A percentile compares a stretch with the other conserved stretches of the same genome.
phyloP scores from a whole-genome alignment of 768 basidiomycete species.

The Strobilomyces echinocephalus region DNA sequence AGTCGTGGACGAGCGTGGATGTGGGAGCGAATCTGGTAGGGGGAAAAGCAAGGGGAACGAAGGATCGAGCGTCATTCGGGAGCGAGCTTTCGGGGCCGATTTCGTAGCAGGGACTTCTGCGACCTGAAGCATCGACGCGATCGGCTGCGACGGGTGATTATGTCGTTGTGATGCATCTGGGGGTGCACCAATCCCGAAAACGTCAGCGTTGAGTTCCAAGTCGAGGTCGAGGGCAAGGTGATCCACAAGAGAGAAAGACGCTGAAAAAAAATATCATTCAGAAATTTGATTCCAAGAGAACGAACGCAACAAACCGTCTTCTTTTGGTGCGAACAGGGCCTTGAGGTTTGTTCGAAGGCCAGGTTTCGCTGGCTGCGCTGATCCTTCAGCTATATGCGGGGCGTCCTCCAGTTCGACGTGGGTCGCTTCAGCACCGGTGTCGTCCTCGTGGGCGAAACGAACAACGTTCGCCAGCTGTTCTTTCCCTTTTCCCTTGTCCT shows the following conservation, averaged over 20 bases:
- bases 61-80: constrained; percentile 42
- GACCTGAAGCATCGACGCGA: constrained; percentile 1
- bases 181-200: constrained; percentile 26
- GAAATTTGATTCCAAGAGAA: not conserved
- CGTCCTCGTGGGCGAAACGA: not conserved
- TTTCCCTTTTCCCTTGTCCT: constrained; percentile 19
- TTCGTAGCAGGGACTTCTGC: constrained; percentile 1
- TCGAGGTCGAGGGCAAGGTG: constrained; percentile 75
- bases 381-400: not conserved
- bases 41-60: constrained; percentile 65
- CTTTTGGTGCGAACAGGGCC: constrained; percentile 68
- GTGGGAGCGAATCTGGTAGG: constrained; percentile 25
- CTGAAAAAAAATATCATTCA: constrained; percentile 30
- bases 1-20: constrained; percentile 9
- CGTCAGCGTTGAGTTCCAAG: constrained; percentile 61
- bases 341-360: constrained; percentile 44
- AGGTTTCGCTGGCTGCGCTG: not conserved
- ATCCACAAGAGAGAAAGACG: constrained; percentile 68
- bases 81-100: constrained; percentile 3
- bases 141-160: not conserved
- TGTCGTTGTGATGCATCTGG: constrained; percentile 3
- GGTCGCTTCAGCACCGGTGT: not conserved
- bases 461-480: constrained; percentile 18
- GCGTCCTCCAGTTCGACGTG: constrained; percentile 11
- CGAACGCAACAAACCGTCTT: constrained; percentile 44